Base-by-base conservation (phyloP, 345 rosid genomes). In the Dipteronia dyeriana region DNA sequence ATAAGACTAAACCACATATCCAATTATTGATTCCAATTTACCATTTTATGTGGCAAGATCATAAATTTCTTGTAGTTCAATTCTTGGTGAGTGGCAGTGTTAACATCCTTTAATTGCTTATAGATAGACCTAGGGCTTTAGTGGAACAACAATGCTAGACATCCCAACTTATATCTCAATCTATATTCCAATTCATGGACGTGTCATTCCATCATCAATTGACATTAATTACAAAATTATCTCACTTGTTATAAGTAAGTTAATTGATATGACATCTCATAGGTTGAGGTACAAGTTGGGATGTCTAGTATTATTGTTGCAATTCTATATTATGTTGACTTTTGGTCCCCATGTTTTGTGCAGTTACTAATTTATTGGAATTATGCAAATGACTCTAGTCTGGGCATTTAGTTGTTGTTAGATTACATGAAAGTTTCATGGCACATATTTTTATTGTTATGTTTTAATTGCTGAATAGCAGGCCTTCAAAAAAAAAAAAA, bases 261-360 rank as follows among this genome's bases (percentile, higher is more conserved):
- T 59, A 59, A 59, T 22, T 59, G 26, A 22, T 20, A 22, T n/a
- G 63, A 20, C 25, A 1, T 1, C 9, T 16, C n/a, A 19, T 10
- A 20, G 17, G 26, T 59, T 59, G 63, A 57, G 62, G n/a, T 57
- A 4, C 9, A n/a, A 20, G 5, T 49, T 49, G 54, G 19, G 57
- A 53, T 53, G 57, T 53, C 57, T 53, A 53, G 7, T 53, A 14
- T 53, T 53, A 53, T 53, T 53, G n/a, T 17, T 45, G 66, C 66
- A 38, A 59, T 41, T 7, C 66, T 59, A 34, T 41, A 1, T 41
- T 0, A 41, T 1, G 45, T 72, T 72, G 34, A 39, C 54, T 57
- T 57, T 71, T 22, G 51, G 20, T 59, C 38, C 54, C 51, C 38
- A 38, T 47, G 72, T 47, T 13, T 23, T 68, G 71, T 23, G 71